Evolutionary conservation across 768 basidiomycete genomes (phyloP).

Genomic region (Rhodotorula diobovata): DNA sequence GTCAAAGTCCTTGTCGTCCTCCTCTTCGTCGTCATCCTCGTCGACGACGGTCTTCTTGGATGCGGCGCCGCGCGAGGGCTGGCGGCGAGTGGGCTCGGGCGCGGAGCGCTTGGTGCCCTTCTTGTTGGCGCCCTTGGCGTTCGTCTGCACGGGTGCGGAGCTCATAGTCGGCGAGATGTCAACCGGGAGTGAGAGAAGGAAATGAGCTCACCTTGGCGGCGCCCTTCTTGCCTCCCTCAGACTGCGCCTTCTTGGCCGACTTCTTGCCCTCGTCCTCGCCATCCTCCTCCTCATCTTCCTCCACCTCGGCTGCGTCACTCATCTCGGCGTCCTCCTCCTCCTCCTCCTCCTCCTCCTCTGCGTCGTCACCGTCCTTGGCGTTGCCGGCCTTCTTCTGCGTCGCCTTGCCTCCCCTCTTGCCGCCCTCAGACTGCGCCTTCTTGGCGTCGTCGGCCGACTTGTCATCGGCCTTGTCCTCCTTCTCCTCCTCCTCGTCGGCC

Average conservation of each 20-base stretch:
- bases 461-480: neutral
- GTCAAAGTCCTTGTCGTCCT: constrained; percentile 3
- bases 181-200: neutral
- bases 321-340: neutral
- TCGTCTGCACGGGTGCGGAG: neutral
- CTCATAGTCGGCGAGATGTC: neutral
- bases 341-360: neutral
- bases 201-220: constrained; percentile 22
- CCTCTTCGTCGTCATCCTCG: constrained; percentile 15
- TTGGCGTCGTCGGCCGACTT: constrained; percentile 12
- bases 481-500: neutral
- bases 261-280: constrained; percentile 2
- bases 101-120: constrained; percentile 25
- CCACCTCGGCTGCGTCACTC: neutral
- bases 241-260: constrained; percentile 8
- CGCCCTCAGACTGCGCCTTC: constrained; percentile 11
- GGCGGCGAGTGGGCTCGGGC: constrained; percentile 14
- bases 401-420: constrained; percentile 27
- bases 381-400: constrained; percentile 5
- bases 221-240: constrained; percentile 28
- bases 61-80: constrained; percentile 16
- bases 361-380: neutral
- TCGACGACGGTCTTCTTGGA: neutral
- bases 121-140: constrained; percentile 11
- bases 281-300: neutral